Evolutionary conservation across 2,329 filamentous ascomycete genomes (phyloP).

Genomic region (Berkeleyomyces rouxiae): DNA sequence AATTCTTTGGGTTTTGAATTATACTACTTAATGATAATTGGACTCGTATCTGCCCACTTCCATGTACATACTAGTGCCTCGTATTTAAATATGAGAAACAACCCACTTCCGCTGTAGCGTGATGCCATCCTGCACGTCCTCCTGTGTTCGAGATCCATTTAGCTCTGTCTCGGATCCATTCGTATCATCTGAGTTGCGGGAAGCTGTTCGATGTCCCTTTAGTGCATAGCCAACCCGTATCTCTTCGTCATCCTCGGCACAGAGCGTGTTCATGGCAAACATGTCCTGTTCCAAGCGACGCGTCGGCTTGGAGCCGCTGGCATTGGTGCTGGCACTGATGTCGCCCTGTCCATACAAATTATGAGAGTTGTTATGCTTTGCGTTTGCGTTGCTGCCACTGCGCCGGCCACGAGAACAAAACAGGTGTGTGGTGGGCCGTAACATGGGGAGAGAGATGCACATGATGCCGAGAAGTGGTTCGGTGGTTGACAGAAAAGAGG

Average conservation of each 20-base stretch:
- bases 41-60: background rate
- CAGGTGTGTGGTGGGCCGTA: slow-evolving; percentile 14
- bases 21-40: background rate
- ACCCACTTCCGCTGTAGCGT: slow-evolving; percentile 13
- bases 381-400: background rate
- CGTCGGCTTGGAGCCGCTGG: slow-evolving; percentile 2
- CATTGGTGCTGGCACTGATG: background rate
- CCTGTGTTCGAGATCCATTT: background rate
- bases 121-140: slow-evolving; percentile 9
- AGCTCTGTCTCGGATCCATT: slow-evolving; percentile 10
- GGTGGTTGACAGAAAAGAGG: slow-evolving; percentile 16
- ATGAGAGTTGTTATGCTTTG: background rate
- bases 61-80: background rate
- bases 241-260: slow-evolving; percentile 12
- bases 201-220: slow-evolving; percentile 8
- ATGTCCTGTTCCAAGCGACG: slow-evolving; percentile 1
- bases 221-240: slow-evolving; percentile 12
- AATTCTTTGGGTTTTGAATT: background rate
- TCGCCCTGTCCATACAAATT: background rate
- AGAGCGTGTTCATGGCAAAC: slow-evolving; percentile 13
- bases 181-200: slow-evolving; percentile 10
- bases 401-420: background rate
- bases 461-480: slow-evolving; percentile 17
- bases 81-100: slow-evolving; percentile 9
- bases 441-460: slow-evolving; percentile 17